Percentiles rank a stretch among this genome's conserved stretches.
Conservation (phyloP, 257 asterid species). For the Ajuga chamaepitys region DNA sequence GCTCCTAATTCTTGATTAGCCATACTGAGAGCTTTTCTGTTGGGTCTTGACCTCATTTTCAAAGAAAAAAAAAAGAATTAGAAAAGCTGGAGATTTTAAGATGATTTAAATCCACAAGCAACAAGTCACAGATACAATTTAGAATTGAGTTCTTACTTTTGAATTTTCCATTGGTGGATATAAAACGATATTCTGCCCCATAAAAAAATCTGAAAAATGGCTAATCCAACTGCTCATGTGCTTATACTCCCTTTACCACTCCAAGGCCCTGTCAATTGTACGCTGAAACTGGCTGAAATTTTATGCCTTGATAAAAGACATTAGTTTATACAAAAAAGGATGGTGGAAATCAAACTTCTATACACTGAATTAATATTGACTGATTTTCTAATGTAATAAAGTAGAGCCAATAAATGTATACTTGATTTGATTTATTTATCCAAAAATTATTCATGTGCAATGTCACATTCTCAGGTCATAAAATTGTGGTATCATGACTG, state of each 20-base stretch:
- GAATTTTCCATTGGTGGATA: too few species aligned
- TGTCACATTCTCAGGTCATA: constrained; percentile 33
- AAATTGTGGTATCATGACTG: constrained; percentile 11
- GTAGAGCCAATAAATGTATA: constrained; percentile 26
- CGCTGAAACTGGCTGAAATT: constrained; percentile 56
- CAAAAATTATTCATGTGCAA: constrained; percentile 43
- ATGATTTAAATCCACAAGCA: neutral
- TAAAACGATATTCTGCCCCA: too few species aligned
- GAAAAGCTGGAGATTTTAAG: neutral
- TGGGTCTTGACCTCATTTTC: constrained; percentile 37
- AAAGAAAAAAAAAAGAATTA: neutral
- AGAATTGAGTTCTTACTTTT: too few species aligned
- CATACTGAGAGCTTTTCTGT: constrained; percentile 53
- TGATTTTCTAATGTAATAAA: constrained; percentile 10
- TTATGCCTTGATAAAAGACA: too few species aligned
- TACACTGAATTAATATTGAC: neutral
- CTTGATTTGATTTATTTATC: constrained; percentile 21
- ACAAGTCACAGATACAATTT: neutral
- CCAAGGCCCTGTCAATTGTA: constrained; percentile 62
- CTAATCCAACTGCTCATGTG: constrained; percentile 31
- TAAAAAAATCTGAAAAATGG: too few species aligned
- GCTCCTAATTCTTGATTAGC: constrained; percentile 48
- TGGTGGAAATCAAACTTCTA: too few species aligned
- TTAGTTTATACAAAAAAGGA: too few species aligned
- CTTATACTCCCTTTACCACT: constrained; percentile 57